Conservation (phyloP, 139 green algal species). For the Chlorella sp. region DNA sequence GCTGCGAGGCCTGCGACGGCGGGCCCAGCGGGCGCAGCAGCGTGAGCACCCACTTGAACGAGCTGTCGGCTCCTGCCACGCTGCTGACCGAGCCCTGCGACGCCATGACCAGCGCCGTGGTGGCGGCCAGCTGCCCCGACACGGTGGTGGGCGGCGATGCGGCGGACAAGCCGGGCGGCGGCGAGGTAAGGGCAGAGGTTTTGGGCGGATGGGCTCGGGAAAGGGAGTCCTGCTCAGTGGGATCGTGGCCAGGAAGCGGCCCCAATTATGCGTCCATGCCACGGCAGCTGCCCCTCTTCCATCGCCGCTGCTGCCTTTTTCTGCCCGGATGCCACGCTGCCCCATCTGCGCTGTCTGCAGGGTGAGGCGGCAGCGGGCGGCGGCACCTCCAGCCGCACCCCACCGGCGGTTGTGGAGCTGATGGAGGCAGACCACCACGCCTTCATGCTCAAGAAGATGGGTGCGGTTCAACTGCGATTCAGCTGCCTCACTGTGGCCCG, state of each 20-base stretch:
- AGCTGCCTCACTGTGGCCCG: too few species aligned
- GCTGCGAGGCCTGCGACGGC: not conserved
- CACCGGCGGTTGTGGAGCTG: constrained; percentile 38
- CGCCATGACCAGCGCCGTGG: constrained; percentile 14
- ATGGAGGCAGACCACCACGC: constrained; percentile 44
- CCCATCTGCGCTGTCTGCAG: too few species aligned
- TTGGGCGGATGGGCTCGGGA: too few species aligned
- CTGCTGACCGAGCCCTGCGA: constrained; percentile 8
- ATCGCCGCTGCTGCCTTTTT: too few species aligned
- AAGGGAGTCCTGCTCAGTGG: too few species aligned
- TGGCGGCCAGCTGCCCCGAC: constrained; percentile 5
- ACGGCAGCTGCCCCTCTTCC: too few species aligned
- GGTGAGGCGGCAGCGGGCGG: not conserved
- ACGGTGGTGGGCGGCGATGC: not conserved
- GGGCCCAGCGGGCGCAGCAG: not conserved
- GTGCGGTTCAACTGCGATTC: not conserved
- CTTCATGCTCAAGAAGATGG: constrained; percentile 51
- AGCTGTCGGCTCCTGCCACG: not conserved
- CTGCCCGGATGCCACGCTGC: too few species aligned
- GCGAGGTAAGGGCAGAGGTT: too few species aligned
- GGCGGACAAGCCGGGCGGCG: not conserved
- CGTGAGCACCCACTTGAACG: not conserved
- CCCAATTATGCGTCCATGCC: too few species aligned
- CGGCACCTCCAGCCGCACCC: constrained; percentile 3
- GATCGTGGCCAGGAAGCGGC: too few species aligned